A percentile compares a stretch with the other conserved stretches of the same genome.
Conservation (phyloP, 352 stramenopile genomes). For the Phytophthora agathidicida region DNA sequence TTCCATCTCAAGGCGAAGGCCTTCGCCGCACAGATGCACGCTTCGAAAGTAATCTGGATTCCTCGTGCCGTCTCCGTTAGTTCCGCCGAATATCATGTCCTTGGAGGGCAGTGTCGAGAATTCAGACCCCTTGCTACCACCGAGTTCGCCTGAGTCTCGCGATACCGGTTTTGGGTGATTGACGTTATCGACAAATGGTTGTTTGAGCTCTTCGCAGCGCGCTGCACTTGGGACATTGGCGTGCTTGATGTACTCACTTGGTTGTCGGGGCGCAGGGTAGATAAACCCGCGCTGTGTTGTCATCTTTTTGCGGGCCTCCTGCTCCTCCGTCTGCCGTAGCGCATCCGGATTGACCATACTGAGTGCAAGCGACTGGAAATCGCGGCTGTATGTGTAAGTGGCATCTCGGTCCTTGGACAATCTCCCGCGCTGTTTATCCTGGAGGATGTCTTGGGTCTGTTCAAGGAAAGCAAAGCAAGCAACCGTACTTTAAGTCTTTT, state of each 20-base stretch:
- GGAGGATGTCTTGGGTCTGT: constrained; percentile 84
- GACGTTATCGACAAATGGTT: constrained; percentile 87
- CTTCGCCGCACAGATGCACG: constrained; percentile 88
- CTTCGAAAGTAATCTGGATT: constrained; percentile 85
- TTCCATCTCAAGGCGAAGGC: constrained; percentile 74
- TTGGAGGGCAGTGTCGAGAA: constrained; percentile 91
- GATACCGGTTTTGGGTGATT: constrained; percentile 72
- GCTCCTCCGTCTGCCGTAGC: constrained; percentile 55
- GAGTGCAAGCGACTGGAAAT: constrained; percentile 89
- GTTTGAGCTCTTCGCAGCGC: constrained; percentile 80
- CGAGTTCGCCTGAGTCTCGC: constrained; percentile 25
- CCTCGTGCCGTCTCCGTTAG: constrained; percentile 66
- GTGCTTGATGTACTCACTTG: constrained; percentile 78
- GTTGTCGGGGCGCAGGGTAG: constrained; percentile 75
- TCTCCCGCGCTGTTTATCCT: constrained; percentile 74
- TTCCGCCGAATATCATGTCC: constrained; percentile 86
- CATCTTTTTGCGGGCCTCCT: constrained; percentile 60
- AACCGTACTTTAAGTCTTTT: background rate
- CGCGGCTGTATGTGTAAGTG: constrained; percentile 86
- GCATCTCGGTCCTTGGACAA: constrained; percentile 44
- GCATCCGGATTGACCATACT: constrained; percentile 81
- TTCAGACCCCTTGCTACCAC: constrained; percentile 23
- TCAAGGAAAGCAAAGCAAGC: background rate
- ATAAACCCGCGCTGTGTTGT: constrained; percentile 89
- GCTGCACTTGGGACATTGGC: constrained; percentile 71